These are phyloP conservation scores for Leccinum boreale DNA, from an alignment of 768 basidiomycete species.

Conservation along the genomic window DNA sequence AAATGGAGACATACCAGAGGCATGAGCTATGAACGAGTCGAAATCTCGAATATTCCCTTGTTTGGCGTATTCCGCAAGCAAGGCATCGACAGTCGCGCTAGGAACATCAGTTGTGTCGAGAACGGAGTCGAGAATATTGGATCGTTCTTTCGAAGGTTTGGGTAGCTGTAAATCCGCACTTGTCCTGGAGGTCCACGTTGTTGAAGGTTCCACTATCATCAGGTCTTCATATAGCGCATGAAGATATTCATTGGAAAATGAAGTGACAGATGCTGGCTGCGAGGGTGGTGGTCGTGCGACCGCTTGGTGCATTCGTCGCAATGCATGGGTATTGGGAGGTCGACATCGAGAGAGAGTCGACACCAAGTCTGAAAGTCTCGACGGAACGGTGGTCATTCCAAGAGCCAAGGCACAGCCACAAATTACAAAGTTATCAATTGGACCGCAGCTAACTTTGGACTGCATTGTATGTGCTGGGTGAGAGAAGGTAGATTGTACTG, in stretches of 20 bases:
- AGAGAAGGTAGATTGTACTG: too few relatives aligned
- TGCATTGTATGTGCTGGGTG: too few relatives aligned
- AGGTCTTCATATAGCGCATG: conserved; percentile 40
- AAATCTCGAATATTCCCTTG: conserved; percentile 43
- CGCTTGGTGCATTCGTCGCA: conserved; percentile 22
- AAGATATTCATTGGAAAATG: conserved; percentile 21
- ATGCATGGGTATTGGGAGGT: neutral
- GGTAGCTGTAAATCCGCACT: conserved; percentile 3
- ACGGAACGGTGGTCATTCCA: conserved; percentile 3
- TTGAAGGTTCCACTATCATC: conserved; percentile 25
- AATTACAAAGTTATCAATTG: too few relatives aligned
- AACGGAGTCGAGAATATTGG: conserved; percentile 1
- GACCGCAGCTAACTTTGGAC: too few relatives aligned
- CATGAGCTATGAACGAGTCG: conserved; percentile 43
- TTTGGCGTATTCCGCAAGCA: conserved; percentile 50
- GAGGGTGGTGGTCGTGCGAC: neutral
- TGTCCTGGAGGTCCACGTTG: conserved; percentile 3
- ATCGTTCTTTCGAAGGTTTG: neutral
- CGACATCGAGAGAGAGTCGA: conserved; percentile 7
- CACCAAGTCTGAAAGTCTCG: conserved; percentile 6
- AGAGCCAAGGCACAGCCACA: neutral
- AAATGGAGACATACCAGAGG: conserved; percentile 37
- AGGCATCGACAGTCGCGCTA: conserved; percentile 40
- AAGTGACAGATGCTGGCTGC: neutral
- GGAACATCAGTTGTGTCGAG: conserved; percentile 27